phyloP scores from a whole-genome alignment of 1,284 basidiomycete species.

The Porogramme epimiltina region DNA sequence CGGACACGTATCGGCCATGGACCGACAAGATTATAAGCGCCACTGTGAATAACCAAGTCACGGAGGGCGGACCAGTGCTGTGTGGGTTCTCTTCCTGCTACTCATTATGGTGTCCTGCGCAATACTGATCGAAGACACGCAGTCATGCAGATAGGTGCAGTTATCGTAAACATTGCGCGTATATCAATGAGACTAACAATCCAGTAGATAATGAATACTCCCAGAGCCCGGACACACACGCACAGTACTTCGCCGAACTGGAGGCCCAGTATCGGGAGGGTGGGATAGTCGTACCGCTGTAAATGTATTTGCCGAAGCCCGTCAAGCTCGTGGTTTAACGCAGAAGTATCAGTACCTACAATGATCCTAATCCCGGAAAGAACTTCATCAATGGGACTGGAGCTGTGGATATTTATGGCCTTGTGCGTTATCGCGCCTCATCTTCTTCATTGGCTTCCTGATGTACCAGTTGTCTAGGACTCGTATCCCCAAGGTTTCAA shows the following conservation, averaged over 20 bases:
- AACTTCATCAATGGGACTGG: constrained; percentile 75
- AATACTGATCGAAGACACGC: too few species aligned
- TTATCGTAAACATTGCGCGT: not conserved
- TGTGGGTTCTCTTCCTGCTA: too few species aligned
- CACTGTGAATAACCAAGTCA: too few species aligned
- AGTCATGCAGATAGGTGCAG: constrained; percentile 34
- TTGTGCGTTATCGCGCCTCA: constrained; percentile 31
- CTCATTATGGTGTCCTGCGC: too few species aligned
- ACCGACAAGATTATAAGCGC: constrained; percentile 56
- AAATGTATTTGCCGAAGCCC: not conserved
- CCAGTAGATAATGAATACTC: constrained; percentile 75
- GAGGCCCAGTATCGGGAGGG: constrained; percentile 56
- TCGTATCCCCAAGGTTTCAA: constrained; percentile 75
- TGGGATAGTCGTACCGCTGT: constrained; percentile 67
- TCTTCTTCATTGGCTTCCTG: not conserved
- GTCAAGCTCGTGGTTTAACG: too few species aligned
- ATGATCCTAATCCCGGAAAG: constrained; percentile 58
- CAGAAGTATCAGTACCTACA: constrained; percentile 60
- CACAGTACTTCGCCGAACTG: constrained; percentile 66
- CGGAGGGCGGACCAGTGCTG: constrained; percentile 76
- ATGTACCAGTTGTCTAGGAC: constrained; percentile 41
- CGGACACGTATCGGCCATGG: constrained; percentile 71
- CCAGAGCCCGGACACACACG: constrained; percentile 46
- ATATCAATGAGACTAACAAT: not conserved
- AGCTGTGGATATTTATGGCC: constrained; percentile 54